Conservation (phyloP, 768 basidiomycete species). For the Tulasnella sp. region DNA sequence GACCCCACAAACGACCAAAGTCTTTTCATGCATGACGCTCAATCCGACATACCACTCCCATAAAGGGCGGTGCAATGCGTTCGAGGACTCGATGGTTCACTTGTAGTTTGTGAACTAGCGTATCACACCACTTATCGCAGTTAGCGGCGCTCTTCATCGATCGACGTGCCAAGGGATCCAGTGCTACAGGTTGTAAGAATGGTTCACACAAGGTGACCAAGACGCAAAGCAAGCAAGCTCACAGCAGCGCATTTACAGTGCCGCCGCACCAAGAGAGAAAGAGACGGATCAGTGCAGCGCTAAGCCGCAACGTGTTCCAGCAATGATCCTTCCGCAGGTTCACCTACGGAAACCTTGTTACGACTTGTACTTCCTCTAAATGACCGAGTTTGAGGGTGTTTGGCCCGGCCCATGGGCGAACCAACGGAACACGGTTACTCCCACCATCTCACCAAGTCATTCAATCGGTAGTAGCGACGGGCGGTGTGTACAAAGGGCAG, state of each 20-base stretch:
- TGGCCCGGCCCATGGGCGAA: constrained; percentile 41
- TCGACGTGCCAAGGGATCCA: constrained; percentile 67
- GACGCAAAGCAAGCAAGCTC: not conserved
- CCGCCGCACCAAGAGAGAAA: no score
- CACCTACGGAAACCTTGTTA: constrained; percentile 75
- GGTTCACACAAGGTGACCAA: not conserved
- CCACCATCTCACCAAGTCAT: constrained; percentile 80
- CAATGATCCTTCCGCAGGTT: constrained; percentile 71
- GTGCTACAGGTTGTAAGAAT: constrained; percentile 39
- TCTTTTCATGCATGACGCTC: no score
- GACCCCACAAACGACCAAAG: no score
- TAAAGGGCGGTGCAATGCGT: constrained; percentile 68
- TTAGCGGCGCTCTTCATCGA: constrained; percentile 74
- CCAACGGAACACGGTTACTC: constrained; percentile 49
- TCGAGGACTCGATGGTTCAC: constrained; percentile 78
- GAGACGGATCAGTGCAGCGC: no score
- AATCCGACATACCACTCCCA: constrained; percentile 64
- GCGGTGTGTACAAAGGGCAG: constrained; percentile 87
- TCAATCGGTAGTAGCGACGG: constrained; percentile 86
- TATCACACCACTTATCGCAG: constrained; percentile 75
- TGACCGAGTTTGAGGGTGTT: constrained; percentile 69
- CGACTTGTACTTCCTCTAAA: constrained; percentile 78
- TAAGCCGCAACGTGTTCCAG: no score
- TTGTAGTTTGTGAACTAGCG: constrained; percentile 42
- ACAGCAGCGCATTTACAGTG: no score